phyloP scores from a whole-genome alignment of 73 alveolate genomes.

The Uronychia setigera region DNA sequence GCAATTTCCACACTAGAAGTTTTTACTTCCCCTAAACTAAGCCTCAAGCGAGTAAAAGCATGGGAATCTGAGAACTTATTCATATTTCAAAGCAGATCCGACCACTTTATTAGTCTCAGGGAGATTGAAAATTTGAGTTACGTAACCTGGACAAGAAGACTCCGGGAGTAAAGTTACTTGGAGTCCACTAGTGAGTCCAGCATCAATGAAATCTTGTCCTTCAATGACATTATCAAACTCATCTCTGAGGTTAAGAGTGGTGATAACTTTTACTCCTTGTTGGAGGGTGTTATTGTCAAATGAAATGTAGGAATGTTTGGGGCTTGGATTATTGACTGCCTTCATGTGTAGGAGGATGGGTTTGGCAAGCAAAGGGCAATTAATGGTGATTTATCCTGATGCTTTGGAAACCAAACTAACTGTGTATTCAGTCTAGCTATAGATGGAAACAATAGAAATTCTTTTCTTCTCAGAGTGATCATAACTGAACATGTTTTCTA shows the following conservation, averaged over 20 bases:
- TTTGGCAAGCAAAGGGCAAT: too few relatives aligned
- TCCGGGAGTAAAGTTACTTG: not conserved
- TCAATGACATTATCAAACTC: too few relatives aligned
- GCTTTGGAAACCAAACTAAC: not conserved
- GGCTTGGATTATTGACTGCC: too few relatives aligned
- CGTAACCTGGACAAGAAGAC: not conserved
- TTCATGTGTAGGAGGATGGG: too few relatives aligned
- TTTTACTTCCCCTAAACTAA: not conserved
- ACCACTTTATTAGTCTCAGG: not conserved
- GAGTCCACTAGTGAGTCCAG: not conserved
- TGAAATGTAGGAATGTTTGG: not conserved
- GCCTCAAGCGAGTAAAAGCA: not conserved
- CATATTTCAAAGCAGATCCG: not conserved
- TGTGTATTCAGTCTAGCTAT: not conserved
- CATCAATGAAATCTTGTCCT: not conserved
- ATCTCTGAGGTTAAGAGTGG: not conserved
- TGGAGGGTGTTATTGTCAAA: not conserved
- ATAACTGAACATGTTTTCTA: not conserved
- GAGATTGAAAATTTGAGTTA: not conserved
- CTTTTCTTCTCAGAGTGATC: not conserved
- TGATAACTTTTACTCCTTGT: not conserved
- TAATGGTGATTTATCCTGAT: not conserved
- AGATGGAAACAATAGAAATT: not conserved
- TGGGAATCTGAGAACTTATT: not conserved
- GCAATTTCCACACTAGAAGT: not conserved